Evolutionary conservation across 78 protist species (phyloP), one percentile per base, ranked within the genome.

Genomic region (Polysphondylium violaceum): DNA sequence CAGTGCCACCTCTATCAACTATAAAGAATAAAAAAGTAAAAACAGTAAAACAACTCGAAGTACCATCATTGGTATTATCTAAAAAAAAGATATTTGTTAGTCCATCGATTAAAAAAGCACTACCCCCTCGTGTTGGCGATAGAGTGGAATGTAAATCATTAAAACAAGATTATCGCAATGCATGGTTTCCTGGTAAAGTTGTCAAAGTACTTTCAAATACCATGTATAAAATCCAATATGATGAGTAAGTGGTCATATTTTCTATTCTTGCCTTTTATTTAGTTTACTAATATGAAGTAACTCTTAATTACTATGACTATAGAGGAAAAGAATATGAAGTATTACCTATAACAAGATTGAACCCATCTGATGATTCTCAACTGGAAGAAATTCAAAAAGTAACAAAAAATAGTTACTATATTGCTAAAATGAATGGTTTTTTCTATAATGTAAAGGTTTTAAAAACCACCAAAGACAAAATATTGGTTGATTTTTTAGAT

Each of bases 231-330:
- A 31, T 63, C 17, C 12, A 29, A 63, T 63, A 63, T 33, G 31
- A 17, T 63, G 71, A 63, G 27, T 38, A 43, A 19, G 71, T 38
- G 27, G 71, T n/a, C n/a, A n/a, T n/a, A n/a, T n/a, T n/a, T n/a
- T n/a, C n/a, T n/a, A n/a, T n/a, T n/a, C n/a, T n/a, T n/a, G n/a
- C n/a, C n/a, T n/a, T n/a, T n/a, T n/a, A n/a, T n/a, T n/a, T n/a
- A n/a, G n/a, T n/a, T n/a, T n/a, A n/a, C n/a, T n/a, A n/a, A n/a
- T n/a, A n/a, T n/a, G n/a, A n/a, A n/a, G n/a, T n/a, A n/a, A n/a
- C n/a, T n/a, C n/a, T n/a, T n/a, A n/a, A n/a, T n/a, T n/a, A n/a
- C n/a, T n/a, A n/a, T n/a, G n/a, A n/a, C n/a, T n/a, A n/a, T n/a
- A n/a, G n/a, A n/a, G n/a, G n/a, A n/a, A n/a, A n/a, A n/a, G n/a